A percentile compares a stretch with the other conserved stretches of the same genome.
Conservation (phyloP, 768 basidiomycete species). For the Mycena indigotica region DNA sequence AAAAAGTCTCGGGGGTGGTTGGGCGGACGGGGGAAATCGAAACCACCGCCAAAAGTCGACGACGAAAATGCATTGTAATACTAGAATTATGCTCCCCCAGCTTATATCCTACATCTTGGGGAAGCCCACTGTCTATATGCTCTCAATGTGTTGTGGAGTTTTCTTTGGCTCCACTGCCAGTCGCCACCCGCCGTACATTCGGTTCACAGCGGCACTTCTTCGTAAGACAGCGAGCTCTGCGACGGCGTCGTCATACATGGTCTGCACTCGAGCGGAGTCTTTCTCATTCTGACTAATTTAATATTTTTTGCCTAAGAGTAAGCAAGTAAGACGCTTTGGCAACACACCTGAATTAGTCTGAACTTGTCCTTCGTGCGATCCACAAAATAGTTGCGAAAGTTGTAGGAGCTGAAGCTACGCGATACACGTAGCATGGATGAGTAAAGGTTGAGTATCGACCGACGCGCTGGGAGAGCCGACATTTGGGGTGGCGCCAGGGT, state of each 20-base stretch:
- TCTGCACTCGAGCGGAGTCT: slow-evolving; percentile 56
- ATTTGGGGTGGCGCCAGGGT: too few relatives aligned
- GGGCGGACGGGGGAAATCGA: background rate
- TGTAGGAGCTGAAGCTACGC: slow-evolving; percentile 88
- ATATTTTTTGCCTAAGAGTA: background rate
- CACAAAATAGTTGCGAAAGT: slow-evolving; percentile 88
- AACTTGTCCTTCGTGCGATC: slow-evolving; percentile 72
- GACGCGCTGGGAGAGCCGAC: slow-evolving; percentile 50
- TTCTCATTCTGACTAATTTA: slow-evolving; percentile 51
- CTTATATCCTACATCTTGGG: too few relatives aligned
- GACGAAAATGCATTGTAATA: too few relatives aligned
- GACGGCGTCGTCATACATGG: slow-evolving; percentile 68
- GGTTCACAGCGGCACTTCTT: slow-evolving; percentile 84
- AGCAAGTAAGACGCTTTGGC: too few relatives aligned
- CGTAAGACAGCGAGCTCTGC: slow-evolving; percentile 78
- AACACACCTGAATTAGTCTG: slow-evolving; percentile 69
- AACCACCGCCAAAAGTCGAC: too few relatives aligned
- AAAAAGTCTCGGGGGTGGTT: background rate
- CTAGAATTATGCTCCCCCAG: too few relatives aligned
- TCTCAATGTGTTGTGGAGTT: slow-evolving; percentile 25
- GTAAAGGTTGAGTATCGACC: slow-evolving; percentile 74
- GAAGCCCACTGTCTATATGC: too few relatives aligned
- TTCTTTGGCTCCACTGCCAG: slow-evolving; percentile 68
- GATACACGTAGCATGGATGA: slow-evolving; percentile 73
- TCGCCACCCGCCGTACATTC: slow-evolving; percentile 84